phyloP scores from a whole-genome alignment of 176 grass and related monocot species.

The Zea mays region DNA sequence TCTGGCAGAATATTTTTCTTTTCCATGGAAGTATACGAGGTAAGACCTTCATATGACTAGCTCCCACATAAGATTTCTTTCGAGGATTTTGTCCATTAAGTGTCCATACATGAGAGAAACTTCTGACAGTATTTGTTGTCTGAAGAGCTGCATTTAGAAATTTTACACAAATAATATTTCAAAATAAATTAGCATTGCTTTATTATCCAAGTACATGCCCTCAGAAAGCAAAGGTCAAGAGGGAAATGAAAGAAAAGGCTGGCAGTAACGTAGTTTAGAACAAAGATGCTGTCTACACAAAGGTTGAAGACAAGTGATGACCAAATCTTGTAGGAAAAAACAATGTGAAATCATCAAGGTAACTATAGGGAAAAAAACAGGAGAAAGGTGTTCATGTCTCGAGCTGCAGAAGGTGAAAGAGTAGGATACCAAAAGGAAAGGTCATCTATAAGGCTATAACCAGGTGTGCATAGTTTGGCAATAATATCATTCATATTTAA shows the following conservation, averaged over 20 bases:
- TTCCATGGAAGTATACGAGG: slow-evolving; percentile 95
- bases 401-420: background rate
- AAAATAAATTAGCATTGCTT: slow-evolving; percentile 30
- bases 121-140: slow-evolving; percentile 49
- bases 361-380: slow-evolving; percentile 14
- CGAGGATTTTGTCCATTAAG: slow-evolving; percentile 58
- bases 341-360: slow-evolving; percentile 3
- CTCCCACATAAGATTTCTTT: slow-evolving; percentile 46
- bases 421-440: background rate
- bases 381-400: slow-evolving; percentile 8
- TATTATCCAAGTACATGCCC: slow-evolving; percentile 30
- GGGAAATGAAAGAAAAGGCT: slow-evolving; percentile 12
- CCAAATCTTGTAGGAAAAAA: slow-evolving; percentile 27
- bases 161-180: slow-evolving; percentile 24
- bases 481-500: background rate
- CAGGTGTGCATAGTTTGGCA: background rate
- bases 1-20: slow-evolving; percentile 63
- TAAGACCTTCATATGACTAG: slow-evolving; percentile 51
- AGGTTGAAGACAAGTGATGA: slow-evolving; percentile 22
- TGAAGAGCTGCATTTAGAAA: slow-evolving; percentile 59
- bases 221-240: background rate
- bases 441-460: background rate
- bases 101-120: slow-evolving; percentile 83
- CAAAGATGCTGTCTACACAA: slow-evolving; percentile 8
- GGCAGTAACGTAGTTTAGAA: slow-evolving; percentile 28